Evolutionary conservation across 495 filamentous ascomycete species (phyloP).

Genomic region (Baudoinia panamericana): DNA sequence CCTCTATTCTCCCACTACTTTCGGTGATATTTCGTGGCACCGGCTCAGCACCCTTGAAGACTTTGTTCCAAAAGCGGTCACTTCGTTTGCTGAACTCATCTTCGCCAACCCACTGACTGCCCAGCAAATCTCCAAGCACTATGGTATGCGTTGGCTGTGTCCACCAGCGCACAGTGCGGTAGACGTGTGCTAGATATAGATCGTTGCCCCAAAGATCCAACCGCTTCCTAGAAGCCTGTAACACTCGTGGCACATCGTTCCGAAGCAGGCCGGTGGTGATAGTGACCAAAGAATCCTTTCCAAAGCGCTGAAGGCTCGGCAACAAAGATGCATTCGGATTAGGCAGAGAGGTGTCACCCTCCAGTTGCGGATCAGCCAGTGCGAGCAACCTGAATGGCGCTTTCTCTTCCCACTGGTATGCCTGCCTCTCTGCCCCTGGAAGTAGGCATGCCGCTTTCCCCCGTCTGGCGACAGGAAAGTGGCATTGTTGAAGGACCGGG

Average conservation of each 20-base stretch:
- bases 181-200: conserved; percentile 85
- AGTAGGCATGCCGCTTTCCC: conserved; percentile 24
- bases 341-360: conserved; percentile 76
- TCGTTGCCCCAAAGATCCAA: conserved; percentile 89
- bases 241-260: conserved; percentile 50
- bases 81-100: conserved; percentile 65
- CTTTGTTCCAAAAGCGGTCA: conserved; percentile 65
- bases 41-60: conserved; percentile 55
- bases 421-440: not conserved
- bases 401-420: conserved; percentile 4
- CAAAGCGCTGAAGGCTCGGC: conserved; percentile 36
- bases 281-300: conserved; percentile 35
- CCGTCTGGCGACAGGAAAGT: conserved; percentile 46
- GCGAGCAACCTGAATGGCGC: conserved; percentile 80
- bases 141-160: conserved; percentile 72
- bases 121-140: conserved; percentile 80
- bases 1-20: conserved; percentile 24
- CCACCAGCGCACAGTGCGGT: conserved; percentile 72
- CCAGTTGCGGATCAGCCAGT: conserved; percentile 87
- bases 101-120: conserved; percentile 90
- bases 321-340: conserved; percentile 45
- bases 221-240: conserved; percentile 56
- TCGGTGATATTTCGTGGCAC: conserved; percentile 33
- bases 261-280: conserved; percentile 29
- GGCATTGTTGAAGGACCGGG: conserved; percentile 68